Conservation (phyloP, 805 yeast genomes). For the Cyberlindnera petersonii region DNA sequence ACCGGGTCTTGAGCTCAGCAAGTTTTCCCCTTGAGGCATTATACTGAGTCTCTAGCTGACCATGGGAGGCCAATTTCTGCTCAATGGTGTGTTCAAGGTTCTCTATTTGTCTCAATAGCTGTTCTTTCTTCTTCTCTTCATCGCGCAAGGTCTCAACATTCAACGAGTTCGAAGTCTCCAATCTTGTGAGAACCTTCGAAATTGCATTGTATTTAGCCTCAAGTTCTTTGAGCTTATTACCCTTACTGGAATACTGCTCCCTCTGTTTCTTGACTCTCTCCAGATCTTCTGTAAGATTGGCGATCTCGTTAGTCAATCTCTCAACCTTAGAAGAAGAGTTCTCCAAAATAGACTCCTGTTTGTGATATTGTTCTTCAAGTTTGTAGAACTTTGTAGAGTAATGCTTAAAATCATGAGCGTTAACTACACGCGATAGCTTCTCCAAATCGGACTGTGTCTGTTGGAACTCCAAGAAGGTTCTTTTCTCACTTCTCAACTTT, state of each 20-base stretch:
- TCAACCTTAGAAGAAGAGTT: constrained; percentile 42
- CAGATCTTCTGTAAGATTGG: constrained; percentile 57
- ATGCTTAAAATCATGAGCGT: constrained; percentile 65
- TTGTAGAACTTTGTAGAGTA: constrained; percentile 39
- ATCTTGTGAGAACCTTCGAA: constrained; percentile 62
- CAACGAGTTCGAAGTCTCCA: constrained; percentile 60
- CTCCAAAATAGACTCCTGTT: constrained; percentile 38
- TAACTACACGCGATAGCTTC: constrained; percentile 64
- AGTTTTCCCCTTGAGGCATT: constrained; percentile 41
- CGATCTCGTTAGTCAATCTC: constrained; percentile 51
- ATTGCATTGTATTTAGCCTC: constrained; percentile 54
- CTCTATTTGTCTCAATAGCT: constrained; percentile 32
- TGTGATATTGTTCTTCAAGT: constrained; percentile 40
- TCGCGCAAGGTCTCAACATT: constrained; percentile 55
- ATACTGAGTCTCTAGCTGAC: constrained; percentile 42
- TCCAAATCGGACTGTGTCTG: constrained; percentile 79
- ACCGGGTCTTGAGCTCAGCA: constrained; percentile 41
- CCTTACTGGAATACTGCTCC: constrained; percentile 56
- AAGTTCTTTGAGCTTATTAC: constrained; percentile 54
- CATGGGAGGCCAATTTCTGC: constrained; percentile 36
- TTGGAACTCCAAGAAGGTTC: constrained; percentile 80
- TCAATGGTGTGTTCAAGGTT: constrained; percentile 33
- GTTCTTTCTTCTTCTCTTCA: constrained; percentile 37
- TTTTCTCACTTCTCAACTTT: constrained; percentile 73
- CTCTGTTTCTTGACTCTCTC: constrained; percentile 47